These are phyloP conservation scores for Tetracladium maxilliforme DNA, from an alignment of 2,329 filamentous ascomycete genomes.

Conservation along the genomic window DNA sequence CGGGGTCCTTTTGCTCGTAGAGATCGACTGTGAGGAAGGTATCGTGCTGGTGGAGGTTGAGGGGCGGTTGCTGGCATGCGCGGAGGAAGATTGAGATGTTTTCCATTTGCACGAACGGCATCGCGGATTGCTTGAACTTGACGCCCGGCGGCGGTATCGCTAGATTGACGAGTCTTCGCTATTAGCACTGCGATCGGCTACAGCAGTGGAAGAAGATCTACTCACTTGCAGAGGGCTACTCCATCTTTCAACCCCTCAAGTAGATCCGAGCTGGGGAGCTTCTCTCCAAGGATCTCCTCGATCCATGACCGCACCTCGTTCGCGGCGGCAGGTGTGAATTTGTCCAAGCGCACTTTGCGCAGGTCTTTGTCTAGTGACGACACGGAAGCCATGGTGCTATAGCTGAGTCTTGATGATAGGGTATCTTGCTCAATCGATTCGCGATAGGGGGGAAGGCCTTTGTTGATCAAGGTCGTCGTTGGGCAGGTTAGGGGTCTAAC, in stretches of 20 bases:
- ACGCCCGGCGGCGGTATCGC: slow-evolving; percentile 62
- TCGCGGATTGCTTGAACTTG: slow-evolving; percentile 78
- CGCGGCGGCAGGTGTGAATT: slow-evolving; percentile 83
- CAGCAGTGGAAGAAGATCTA: slow-evolving; percentile 7
- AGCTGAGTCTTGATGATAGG: too few relatives aligned
- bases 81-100: slow-evolving; percentile 94
- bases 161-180: slow-evolving; percentile 64
- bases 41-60: slow-evolving; percentile 85
- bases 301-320: slow-evolving; percentile 81
- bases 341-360: slow-evolving; percentile 79
- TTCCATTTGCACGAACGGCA: slow-evolving; percentile 99
- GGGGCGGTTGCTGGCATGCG: slow-evolving; percentile 70
- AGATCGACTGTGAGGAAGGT: slow-evolving; percentile 94
- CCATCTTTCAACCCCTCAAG: slow-evolving; percentile 83
- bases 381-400: slow-evolving; percentile 90
- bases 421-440: too few relatives aligned
- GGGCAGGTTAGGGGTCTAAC: too few relatives aligned
- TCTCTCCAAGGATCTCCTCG: slow-evolving; percentile 63
- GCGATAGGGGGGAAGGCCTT: too few relatives aligned
- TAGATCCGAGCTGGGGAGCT: slow-evolving; percentile 58
- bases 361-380: slow-evolving; percentile 89
- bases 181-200: slow-evolving; percentile 1
- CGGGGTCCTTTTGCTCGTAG: slow-evolving; percentile 88
- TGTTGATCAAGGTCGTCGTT: too few relatives aligned
- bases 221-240: slow-evolving; percentile 80